Base-by-base conservation (phyloP, 768 basidiomycete genomes). In the Boletellus ananas region DNA sequence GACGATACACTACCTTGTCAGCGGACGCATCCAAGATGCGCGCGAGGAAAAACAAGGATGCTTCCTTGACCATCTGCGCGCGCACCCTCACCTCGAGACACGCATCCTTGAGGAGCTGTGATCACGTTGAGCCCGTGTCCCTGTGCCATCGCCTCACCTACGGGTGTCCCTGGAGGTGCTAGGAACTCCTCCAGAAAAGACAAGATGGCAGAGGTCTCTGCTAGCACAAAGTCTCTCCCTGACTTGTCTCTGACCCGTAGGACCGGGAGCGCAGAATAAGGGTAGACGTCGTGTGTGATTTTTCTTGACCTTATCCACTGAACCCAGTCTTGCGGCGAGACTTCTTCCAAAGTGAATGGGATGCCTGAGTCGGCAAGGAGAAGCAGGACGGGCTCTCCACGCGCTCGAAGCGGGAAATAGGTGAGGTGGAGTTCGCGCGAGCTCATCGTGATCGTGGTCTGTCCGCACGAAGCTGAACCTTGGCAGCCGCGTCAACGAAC, bases 371-470 rank as follows among this genome's bases (percentile, higher is more conserved):
- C 59, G 3, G 21, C 62, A 27, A 65, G 65, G 21, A 66, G 49
- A 16, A 61, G 52, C 8, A 66, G 18, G 21, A 66, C 49, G 2
- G 63, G 65, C 49, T 65, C 65, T 1, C 62, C 58, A 37, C 65
- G 59, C 31, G 14, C 65, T 38, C 65, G 65, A 7, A 55, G 0
- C 3, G 59, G 29, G 34, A 65, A 42, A 42, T 65, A 65, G n/a
- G 45, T 54, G 27, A 65, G 52, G 43, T 55, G 55, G 13, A 66
- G 47, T 17, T 53, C 40, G 16, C 47, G 42, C 57, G 49, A 52
- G 37, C 43, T 34, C 63, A 57, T 59, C 39, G 21, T 31, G 33
- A 57, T 56, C 38, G 21, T 31, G 33, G 38, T 49, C 14, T 34
- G 23, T 49, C 14, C 12, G 21, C 21, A 43, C 14, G 43, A 13